These are phyloP conservation scores for Simplicillium aogashimaense DNA, from an alignment of 2,329 filamentous ascomycete species.

Conservation along the genomic window DNA sequence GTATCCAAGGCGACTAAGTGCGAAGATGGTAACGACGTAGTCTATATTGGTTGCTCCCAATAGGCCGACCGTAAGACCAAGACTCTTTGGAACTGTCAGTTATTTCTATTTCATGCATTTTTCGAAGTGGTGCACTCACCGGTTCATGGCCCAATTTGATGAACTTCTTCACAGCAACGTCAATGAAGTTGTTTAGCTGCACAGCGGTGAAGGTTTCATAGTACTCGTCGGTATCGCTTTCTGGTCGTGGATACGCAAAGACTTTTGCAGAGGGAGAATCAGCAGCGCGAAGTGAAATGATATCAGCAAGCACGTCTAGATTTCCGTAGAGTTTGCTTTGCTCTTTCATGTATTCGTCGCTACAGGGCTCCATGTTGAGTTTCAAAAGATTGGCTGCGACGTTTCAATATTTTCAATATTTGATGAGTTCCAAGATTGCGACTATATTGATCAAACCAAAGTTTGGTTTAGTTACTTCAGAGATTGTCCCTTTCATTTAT, in stretches of 20 bases:
- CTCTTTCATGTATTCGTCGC: not conserved
- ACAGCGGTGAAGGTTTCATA: slow-evolving; percentile 1
- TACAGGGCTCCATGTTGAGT: slow-evolving; percentile 1
- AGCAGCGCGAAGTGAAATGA: not conserved
- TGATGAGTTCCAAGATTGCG: too few relatives aligned
- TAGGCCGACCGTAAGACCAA: slow-evolving; percentile 26
- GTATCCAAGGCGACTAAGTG: slow-evolving; percentile 44
- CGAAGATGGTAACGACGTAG: slow-evolving; percentile 43
- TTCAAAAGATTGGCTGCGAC: too few relatives aligned
- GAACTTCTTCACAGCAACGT: not conserved
- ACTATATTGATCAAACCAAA: too few relatives aligned
- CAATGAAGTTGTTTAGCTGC: not conserved
- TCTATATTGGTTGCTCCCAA: slow-evolving; percentile 44
- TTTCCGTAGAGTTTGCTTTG: not conserved
- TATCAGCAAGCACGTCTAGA: slow-evolving; percentile 2
- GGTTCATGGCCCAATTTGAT: not conserved
- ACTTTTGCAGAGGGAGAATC: not conserved
- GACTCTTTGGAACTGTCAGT: not conserved
- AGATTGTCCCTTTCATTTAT: too few relatives aligned
- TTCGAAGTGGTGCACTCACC: not conserved
- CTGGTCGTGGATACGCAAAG: slow-evolving; percentile 2
- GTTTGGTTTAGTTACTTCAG: too few relatives aligned
- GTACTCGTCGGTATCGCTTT: not conserved
- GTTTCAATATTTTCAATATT: too few relatives aligned
- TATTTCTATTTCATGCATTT: not conserved